Evolutionary conservation across 2,329 filamentous ascomycete species (phyloP), one percentile per base, ranked within the genome.

Genomic region (Cladosporium sp.): DNA sequence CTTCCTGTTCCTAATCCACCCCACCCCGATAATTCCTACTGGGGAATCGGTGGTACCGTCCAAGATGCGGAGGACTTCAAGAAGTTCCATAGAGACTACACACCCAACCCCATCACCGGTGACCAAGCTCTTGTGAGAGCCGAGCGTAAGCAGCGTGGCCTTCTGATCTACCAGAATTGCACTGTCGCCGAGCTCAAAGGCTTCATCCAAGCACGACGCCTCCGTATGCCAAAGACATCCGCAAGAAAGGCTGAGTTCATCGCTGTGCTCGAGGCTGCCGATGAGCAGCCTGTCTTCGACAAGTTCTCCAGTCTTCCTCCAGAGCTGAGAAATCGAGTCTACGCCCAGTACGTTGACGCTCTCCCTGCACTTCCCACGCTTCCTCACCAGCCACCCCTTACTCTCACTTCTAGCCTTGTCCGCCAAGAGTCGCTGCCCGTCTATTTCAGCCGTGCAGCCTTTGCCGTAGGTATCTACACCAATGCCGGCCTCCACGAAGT

Each of bases 21-120:
- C 3, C 18, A 46, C 19, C 32, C 43, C 7, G 33, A 46, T 11
- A 38, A 46, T 22, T 38, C 33, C n/a, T 46, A 46, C 20, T 46
- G 43, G 43, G 43, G 32, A 3, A 29, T 38, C 9, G 43, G 33
- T 8, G 20, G 12, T 3, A 38, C 42, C 20, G 9, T 7, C n/a
- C 3, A 35, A 16, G 13, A 35, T 1, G 15, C 15, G 7, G 13
- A n/a, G 15, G 4, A 35, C 7, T 35, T n/a, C 13, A 43, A 22
- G 29, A 43, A 22, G 7, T n/a, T n/a, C 11, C 29, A 35, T 6
- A 29, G 7, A 12, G 20, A 18, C n/a, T 29, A 36, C 19, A 38
- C n/a, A 13, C 33, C 32, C 8, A 30, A 22, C 4, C 32, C 29
- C 8, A 18, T 18, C 33, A 29, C n/a, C 6, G 41, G 7, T 2